Conservation (phyloP, 2,329 filamentous ascomycete genomes). For the Neurospora sp. region DNA sequence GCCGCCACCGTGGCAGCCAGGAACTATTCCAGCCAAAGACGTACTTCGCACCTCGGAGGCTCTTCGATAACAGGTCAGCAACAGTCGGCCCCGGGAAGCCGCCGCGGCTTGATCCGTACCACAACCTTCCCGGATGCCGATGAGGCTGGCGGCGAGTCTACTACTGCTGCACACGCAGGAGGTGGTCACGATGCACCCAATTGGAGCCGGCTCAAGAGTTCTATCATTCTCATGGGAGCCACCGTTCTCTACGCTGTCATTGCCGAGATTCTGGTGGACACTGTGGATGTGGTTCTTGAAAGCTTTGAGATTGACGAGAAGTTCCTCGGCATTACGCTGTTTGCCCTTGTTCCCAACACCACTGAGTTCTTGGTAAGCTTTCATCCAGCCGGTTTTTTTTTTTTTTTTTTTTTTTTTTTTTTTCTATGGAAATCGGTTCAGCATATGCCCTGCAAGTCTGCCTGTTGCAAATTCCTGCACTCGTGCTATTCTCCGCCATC, state of each 20-base stretch:
- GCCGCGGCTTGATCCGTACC: slow-evolving; percentile 25
- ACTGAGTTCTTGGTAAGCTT: slow-evolving; percentile 82
- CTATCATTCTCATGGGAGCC: slow-evolving; percentile 77
- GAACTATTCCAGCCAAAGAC: slow-evolving; percentile 41
- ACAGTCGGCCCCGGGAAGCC: slow-evolving; percentile 11
- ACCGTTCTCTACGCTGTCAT: slow-evolving; percentile 94
- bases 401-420: neutral
- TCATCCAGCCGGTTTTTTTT: neutral
- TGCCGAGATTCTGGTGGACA: slow-evolving; percentile 92
- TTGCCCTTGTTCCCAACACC: slow-evolving; percentile 94
- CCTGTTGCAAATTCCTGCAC: slow-evolving; percentile 82
- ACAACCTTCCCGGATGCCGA: slow-evolving; percentile 30
- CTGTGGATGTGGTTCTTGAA: slow-evolving; percentile 89
- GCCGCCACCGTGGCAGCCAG: slow-evolving; percentile 79
- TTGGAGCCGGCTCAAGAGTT: slow-evolving; percentile 87
- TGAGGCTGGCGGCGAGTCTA: slow-evolving; percentile 35
- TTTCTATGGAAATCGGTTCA: slow-evolving; percentile 99
- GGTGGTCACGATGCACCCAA: slow-evolving; percentile 95
- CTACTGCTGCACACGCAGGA: slow-evolving; percentile 28
- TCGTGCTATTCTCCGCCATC: slow-evolving; percentile 83
- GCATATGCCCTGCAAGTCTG: slow-evolving; percentile 96
- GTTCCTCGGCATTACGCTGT: slow-evolving; percentile 91
- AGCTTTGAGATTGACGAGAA: slow-evolving; percentile 92
- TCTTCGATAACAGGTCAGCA: slow-evolving; percentile 13
- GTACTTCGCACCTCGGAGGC: slow-evolving; percentile 5